Conservation (phyloP, 2,329 filamentous ascomycete genomes). For the Cryphonectria radicalis region DNA sequence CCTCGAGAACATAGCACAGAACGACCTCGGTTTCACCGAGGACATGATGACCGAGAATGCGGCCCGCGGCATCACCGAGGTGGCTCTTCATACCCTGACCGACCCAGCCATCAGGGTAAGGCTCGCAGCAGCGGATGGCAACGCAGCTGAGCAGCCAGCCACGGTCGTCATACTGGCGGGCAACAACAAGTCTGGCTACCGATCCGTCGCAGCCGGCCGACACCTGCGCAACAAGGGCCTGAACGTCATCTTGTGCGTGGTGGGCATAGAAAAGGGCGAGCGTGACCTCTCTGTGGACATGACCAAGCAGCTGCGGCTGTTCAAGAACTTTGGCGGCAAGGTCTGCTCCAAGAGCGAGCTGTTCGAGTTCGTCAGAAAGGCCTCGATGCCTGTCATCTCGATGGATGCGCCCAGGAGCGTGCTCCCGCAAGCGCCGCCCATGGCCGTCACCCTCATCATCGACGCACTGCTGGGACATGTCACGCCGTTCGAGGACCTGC, state of each 20-base stretch:
- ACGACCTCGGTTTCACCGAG: slow-evolving; percentile 84
- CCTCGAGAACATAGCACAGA: slow-evolving; percentile 86
- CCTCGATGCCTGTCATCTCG: slow-evolving; percentile 43
- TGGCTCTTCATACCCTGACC: slow-evolving; percentile 71
- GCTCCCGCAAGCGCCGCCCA: slow-evolving; percentile 54
- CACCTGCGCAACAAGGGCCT: slow-evolving; percentile 85
- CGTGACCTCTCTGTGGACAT: slow-evolving; percentile 80
- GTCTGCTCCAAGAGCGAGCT: slow-evolving; percentile 66
- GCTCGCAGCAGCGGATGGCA: slow-evolving; percentile 45
- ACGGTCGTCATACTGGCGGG: slow-evolving; percentile 80
- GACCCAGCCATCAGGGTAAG: slow-evolving; percentile 64
- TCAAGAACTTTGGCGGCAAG: slow-evolving; percentile 80
- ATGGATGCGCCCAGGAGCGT: slow-evolving; percentile 42
- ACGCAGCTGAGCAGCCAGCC: slow-evolving; percentile 34
- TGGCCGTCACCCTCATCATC: slow-evolving; percentile 78
- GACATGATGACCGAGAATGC: slow-evolving; percentile 93
- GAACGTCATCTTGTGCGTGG: slow-evolving; percentile 80
- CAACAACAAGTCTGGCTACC: slow-evolving; percentile 88
- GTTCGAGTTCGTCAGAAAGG: slow-evolving; percentile 62
- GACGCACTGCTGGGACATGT: slow-evolving; percentile 89
- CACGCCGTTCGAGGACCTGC: slow-evolving; percentile 84
- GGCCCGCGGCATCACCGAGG: slow-evolving; percentile 84
- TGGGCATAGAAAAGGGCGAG: slow-evolving; percentile 81
- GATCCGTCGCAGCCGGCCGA: slow-evolving; percentile 82
- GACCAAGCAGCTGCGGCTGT: slow-evolving; percentile 79